Evolutionary conservation across 768 basidiomycete species (phyloP), one percentile per base, ranked within the genome.

Genomic region (Boletus pseudo-olivaceus): DNA sequence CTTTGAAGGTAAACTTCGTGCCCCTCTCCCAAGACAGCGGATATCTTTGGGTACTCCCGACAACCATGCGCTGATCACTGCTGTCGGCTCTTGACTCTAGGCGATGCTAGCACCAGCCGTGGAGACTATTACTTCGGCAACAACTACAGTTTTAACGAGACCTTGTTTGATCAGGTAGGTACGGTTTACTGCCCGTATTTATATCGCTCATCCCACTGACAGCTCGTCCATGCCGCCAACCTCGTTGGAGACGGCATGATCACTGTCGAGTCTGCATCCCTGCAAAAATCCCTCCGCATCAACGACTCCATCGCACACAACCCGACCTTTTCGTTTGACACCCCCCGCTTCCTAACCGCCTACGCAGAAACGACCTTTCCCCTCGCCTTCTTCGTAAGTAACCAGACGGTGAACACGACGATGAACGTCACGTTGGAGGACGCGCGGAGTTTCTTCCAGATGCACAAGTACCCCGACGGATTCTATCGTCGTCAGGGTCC

Each of bases 311-410:
- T 66, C 27, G 65, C 64, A 14, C 49, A 44, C 33, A 66, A 66
- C 40, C 64, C 64, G 0, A 62, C 60, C 0, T 66, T 66, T 40
- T 55, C 37, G 45, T 65, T 67, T n/a, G 57, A 59, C 2, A 59
- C 62, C 12, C 62, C 62, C 0, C 57, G 64, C 9, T 67, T 15
- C 46, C 43, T 65, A 1, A 62, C 65, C 3, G 65, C 60, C 11
- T 67, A 67, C 11, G 57, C 59, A 5, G 64, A 66, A 51, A 55
- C 57, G 1, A 67, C 60, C 0, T 66, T 67, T n/a, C 65, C 65
- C 2, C 54, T 67, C 11, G 62, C 57, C 9, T 67, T 67, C 38
- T 65, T 67, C 40, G 60, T 57, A 26, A 66, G 54, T 48, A 60
- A 65, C 44, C 33, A 47, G 33, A 47, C 46, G 10, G 33, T 3